Base-by-base conservation (phyloP, 164 flowering plant species). In the Malania oleifera region DNA sequence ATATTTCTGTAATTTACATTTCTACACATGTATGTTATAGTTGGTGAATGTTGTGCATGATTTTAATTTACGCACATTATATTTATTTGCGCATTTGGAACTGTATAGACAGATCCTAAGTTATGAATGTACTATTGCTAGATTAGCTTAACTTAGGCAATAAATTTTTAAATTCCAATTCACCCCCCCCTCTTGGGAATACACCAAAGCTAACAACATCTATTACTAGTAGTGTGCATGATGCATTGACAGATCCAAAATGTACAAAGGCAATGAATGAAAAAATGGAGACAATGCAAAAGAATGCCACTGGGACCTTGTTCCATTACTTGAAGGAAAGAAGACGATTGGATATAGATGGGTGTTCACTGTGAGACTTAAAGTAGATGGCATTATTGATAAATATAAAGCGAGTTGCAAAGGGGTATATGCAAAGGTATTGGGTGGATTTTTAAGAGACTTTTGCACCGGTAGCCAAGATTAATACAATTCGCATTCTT, bases 341-440 rank as follows among this genome's bases (percentile, higher is more conserved):
- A 44, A 44, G 23, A 5, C 48, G 5, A 44, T 44, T 17, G 48
- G 48, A 44, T 44, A n/a, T n/a, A 17, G 48, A 5, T 44, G 48
- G 48, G 48, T 44, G 48, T 44, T 44, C 48, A 44, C 48, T 5
- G 48, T 14, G 48, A 44, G 12, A 20, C 48, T 44, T 13, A 44
- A 31, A 31, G 6, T 9, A 31, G 9, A 31, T 31, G 35, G 35
- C 4, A 44, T 4, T 44, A 44, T 44, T 5, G 15, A 44, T 20
- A 4, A 13, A 17, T 44, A 44, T 44, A 44, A 44, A 20, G 7
- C 48, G n/a, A 5, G 48, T 44, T 44, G 15, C 15, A 5, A 44
- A 44, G 23, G 48, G 48, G 15, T 44, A 44, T 20, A 44, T 13
- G 23, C 48, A 44, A 44, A 17, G 48, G 19, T 44, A 44, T 44